These are phyloP conservation scores for Exophiala spinifera DNA, from an alignment of 2,329 filamentous ascomycete species.

Conservation along the genomic window DNA sequence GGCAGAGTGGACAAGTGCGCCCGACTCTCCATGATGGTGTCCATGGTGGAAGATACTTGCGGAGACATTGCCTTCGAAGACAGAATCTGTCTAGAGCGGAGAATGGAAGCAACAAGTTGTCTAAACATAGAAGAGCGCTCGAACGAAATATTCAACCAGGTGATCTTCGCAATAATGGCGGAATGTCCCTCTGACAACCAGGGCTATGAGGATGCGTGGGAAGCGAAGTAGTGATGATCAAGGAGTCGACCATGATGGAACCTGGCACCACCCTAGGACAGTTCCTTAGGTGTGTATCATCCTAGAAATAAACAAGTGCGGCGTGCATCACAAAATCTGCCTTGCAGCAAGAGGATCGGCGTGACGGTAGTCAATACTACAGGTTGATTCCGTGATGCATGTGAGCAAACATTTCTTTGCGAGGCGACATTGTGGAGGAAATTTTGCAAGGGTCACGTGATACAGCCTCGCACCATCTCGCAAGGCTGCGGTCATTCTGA, in stretches of 20 bases:
- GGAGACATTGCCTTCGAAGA: not conserved
- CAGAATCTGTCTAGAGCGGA: not conserved
- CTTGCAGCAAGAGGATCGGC: too few relatives aligned
- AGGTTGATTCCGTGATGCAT: too few relatives aligned
- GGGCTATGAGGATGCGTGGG: not conserved
- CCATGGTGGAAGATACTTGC: conserved; percentile 10
- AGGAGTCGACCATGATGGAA: not conserved
- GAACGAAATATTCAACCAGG: not conserved
- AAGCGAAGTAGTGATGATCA: not conserved
- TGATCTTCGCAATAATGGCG: not conserved
- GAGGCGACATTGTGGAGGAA: not conserved
- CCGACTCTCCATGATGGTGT: conserved; percentile 6
- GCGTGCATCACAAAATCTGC: too few relatives aligned
- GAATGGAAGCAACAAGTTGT: not conserved
- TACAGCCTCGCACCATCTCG: not conserved
- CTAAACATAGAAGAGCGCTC: not conserved
- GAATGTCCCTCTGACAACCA: not conserved
- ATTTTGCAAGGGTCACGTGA: not conserved
- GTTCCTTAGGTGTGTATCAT: not conserved
- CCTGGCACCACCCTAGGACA: not conserved
- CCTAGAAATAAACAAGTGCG: not conserved
- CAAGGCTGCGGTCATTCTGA: not conserved
- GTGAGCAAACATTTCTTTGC: too few relatives aligned
- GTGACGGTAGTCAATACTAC: too few relatives aligned
- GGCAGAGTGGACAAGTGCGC: conserved; percentile 11